These are phyloP conservation scores for Porcisia deanei DNA, from an alignment of 208 protist genomes.

Conservation along the genomic window DNA sequence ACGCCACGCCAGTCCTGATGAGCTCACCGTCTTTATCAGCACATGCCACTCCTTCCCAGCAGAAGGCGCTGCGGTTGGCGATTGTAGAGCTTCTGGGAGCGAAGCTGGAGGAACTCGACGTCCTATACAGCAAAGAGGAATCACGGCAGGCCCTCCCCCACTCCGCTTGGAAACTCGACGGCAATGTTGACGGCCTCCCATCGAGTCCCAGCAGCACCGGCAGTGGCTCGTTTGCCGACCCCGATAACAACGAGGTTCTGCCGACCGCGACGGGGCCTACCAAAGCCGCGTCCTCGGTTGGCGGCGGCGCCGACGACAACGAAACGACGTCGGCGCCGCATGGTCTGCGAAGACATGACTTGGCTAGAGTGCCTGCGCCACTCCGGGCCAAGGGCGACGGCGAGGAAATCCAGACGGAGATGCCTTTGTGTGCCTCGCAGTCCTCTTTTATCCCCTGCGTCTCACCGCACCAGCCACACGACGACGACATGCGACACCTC, in stretches of 20 bases:
- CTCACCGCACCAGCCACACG: background rate
- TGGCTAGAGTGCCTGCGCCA: background rate
- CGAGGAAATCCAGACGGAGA: constrained; percentile 10
- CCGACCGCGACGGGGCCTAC: background rate
- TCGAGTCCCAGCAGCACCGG: background rate
- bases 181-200: background rate
- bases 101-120: constrained; percentile 28
- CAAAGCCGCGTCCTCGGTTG: constrained; percentile 1
- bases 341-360: background rate
- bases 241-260: background rate
- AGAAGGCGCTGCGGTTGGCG: background rate
- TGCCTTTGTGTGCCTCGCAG: background rate
- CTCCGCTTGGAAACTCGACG: background rate
- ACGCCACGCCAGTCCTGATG: background rate
- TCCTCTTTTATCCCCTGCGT: no score
- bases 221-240: constrained; percentile 1
- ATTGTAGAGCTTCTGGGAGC: constrained; percentile 10
- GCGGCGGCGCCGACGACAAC: background rate
- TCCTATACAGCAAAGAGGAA: constrained; percentile 28
- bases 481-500: background rate
- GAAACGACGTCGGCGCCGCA: background rate
- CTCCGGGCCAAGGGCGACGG: constrained; percentile 6
- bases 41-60: background rate
- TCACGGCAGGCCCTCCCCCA: constrained; percentile 16
- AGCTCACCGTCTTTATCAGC: background rate